Percentiles rank a stretch among this genome's conserved stretches.
phyloP scores from a whole-genome alignment of 805 yeast species.

The Jamesozyma spencerorum region DNA sequence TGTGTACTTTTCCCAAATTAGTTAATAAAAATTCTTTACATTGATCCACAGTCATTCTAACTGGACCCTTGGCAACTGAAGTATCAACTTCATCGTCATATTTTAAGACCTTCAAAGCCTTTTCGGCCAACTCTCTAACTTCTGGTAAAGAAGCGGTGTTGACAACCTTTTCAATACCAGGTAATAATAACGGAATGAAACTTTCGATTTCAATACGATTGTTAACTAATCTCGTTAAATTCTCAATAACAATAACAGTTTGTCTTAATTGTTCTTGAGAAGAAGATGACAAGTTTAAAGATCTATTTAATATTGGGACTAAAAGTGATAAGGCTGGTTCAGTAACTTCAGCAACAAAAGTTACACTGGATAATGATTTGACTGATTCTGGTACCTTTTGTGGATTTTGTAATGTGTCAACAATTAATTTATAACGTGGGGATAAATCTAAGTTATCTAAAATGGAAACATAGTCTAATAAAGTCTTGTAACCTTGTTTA shows the following conservation, averaged over 20 bases:
- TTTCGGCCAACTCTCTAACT: conserved; percentile 85
- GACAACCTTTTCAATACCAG: conserved; percentile 85
- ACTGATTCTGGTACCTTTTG: conserved; percentile 81
- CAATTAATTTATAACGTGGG: conserved; percentile 75
- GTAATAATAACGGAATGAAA: conserved; percentile 76
- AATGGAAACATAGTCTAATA: conserved; percentile 64
- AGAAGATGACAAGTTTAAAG: conserved; percentile 70
- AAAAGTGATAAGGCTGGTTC: conserved; percentile 86
- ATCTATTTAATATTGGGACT: conserved; percentile 87
- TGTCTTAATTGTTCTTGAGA: conserved; percentile 95
- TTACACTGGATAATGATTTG: conserved; percentile 81
- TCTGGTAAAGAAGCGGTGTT: conserved; percentile 91
- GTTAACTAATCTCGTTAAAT: conserved; percentile 89
- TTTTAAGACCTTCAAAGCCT: conserved; percentile 72
- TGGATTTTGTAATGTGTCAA: conserved; percentile 85
- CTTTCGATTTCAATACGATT: conserved; percentile 85
- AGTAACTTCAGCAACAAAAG: conserved; percentile 97
- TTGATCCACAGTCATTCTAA: conserved; percentile 52
- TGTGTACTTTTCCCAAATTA: conserved; percentile 10
- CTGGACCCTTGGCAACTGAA: conserved; percentile 42
- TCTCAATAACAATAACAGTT: conserved; percentile 91
- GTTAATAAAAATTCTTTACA: conserved; percentile 38
- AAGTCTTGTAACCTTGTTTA: conserved; percentile 65
- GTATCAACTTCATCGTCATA: conserved; percentile 82
- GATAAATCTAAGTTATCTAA: conserved; percentile 88